Conservation (phyloP, 345 rosid genomes). For the Geranium brycei region DNA sequence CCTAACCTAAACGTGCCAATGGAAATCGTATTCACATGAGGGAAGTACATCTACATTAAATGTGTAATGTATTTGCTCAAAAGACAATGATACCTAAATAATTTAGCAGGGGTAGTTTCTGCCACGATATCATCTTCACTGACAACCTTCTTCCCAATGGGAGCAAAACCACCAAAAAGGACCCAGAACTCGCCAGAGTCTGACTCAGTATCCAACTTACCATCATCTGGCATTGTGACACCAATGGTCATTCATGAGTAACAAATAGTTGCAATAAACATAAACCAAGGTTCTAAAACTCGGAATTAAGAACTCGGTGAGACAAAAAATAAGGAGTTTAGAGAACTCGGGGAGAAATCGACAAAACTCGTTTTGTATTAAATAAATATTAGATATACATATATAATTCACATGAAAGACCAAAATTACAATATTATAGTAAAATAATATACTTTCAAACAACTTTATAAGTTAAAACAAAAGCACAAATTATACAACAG, state of each 20-base stretch:
- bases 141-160: slow-evolving; percentile 72
- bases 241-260: slow-evolving; percentile 2
- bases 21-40: neutral
- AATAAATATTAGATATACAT: too few species aligned
- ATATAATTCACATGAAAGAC: too few species aligned
- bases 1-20: neutral
- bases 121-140: slow-evolving; percentile 66
- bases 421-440: too few species aligned
- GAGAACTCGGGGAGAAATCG: too few species aligned
- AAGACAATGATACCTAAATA: slow-evolving; percentile 46
- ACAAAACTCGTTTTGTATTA: too few species aligned
- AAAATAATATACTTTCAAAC: too few species aligned
- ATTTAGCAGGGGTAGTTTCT: slow-evolving; percentile 61
- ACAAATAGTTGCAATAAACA: neutral
- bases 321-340: too few species aligned
- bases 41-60: neutral
- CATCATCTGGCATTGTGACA: slow-evolving; percentile 53
- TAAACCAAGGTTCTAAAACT: neutral
- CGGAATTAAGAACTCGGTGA: too few species aligned
- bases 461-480: too few species aligned
- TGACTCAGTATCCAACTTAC: slow-evolving; percentile 86
- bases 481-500: too few species aligned
- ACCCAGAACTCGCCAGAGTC: slow-evolving; percentile 95
- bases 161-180: slow-evolving; percentile 92
- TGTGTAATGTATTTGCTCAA: neutral